Base-by-base conservation (phyloP, 2,329 filamentous ascomycete species). In the Calonectria crousiana region DNA sequence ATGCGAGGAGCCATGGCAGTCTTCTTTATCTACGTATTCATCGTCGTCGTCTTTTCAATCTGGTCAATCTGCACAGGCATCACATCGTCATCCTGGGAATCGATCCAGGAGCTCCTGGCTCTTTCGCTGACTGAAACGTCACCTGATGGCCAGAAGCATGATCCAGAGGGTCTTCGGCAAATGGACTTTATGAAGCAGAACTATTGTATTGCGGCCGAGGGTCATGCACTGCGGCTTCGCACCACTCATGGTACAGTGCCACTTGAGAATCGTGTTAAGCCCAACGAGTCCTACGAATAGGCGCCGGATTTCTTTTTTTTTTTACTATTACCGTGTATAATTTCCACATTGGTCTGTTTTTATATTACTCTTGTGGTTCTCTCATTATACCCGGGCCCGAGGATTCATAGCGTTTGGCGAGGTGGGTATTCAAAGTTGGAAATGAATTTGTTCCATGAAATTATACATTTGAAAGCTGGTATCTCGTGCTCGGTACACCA, bases 11-110 rank as follows among this genome's bases (percentile, higher is more conserved):
- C 71, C 13, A 69, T 69, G 68, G 71, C 36, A 2, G 74, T 71
- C 5, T 74, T 74, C 28, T 74, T 69, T 32, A 11, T 71, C 11
- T 74, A 75, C 41, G 68, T 70, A 1, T 32, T 68, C 2, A 32
- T 74, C 3, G 71, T 74, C 4, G 11, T 69, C 11, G 67, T 32
- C 1, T 74, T 74, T 28, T 74, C 68, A 9, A 16, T 38, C 4
- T 75, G 74, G 71, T 75, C 68, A 4, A 41, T 75, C 6, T 75
- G 71, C 64, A 65, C 74, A 10, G 71, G 71, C 4, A 69, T 75
- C 11, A 74, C 65, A 4, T 74, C 71, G 0, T 74, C 74, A 0
- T 71, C 71, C 2, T 71, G 74, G 68, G 71, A 74, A 28, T 68
- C 67, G 0, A 60, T 75, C 16, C 68, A 60, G n/a, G 74, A 75